phyloP scores from a whole-genome alignment of 208 protist genomes.

The Wallacemonas sp. region DNA sequence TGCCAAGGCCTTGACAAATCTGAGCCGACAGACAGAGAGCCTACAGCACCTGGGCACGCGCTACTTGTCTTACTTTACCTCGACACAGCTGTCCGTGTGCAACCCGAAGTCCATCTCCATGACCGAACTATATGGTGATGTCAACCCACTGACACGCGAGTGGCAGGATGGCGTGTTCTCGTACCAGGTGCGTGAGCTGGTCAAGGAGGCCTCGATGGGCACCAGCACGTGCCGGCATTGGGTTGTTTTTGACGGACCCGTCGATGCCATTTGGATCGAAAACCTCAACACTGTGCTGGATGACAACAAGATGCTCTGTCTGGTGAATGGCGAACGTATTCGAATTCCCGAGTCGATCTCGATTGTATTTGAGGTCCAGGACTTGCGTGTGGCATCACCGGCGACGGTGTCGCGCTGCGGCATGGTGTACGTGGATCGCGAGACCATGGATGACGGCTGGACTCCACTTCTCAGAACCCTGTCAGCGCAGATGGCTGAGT shows the following conservation, averaged over 20 bases:
- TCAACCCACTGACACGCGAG: conserved; percentile 94
- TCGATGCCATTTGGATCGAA: conserved; percentile 99
- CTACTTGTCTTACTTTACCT: conserved; percentile 68
- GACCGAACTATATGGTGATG: conserved; percentile 95
- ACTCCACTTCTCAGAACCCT: conserved; percentile 61
- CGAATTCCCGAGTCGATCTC: conserved; percentile 89
- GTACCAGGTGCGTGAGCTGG: conserved; percentile 82
- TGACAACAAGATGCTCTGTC: conserved; percentile 98
- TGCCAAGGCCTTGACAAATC: conserved; percentile 50
- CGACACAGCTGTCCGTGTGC: conserved; percentile 50
- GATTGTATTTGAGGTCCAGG: conserved; percentile 98
- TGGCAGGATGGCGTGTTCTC: conserved; percentile 96
- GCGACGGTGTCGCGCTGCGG: conserved; percentile 98
- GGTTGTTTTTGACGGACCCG: conserved; percentile 98
- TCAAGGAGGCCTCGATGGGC: conserved; percentile 44
- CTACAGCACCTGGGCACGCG: conserved; percentile 40
- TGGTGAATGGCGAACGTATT: conserved; percentile 96
- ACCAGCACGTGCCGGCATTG: conserved; percentile 76
- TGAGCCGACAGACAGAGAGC: conserved; percentile 24
- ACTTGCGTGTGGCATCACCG: conserved; percentile 96
- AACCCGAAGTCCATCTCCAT: conserved; percentile 96
- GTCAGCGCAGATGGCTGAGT: conserved; percentile 30
- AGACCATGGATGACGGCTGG: conserved; percentile 84
- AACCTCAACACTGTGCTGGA: conserved; percentile 98
- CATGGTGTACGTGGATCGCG: conserved; percentile 97